Percentiles rank a stretch among this genome's conserved stretches.
phyloP scores from a whole-genome alignment of 768 basidiomycete species.

The Suillus weaverae region DNA sequence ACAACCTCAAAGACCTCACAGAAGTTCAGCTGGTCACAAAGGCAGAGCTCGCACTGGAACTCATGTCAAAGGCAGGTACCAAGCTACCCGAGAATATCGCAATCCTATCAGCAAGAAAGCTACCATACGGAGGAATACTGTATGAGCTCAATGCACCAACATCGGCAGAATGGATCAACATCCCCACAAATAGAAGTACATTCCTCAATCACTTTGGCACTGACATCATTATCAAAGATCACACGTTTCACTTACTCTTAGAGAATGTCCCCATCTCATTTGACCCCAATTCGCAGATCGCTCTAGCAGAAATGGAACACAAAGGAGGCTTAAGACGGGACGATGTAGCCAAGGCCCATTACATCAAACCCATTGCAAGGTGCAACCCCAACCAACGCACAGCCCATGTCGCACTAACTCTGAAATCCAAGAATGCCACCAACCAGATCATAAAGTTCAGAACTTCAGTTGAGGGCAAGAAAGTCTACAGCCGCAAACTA shows the following conservation, averaged over 20 bases:
- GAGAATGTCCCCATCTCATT: slow-evolving; percentile 24
- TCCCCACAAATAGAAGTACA: not conserved
- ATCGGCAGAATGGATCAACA: slow-evolving; percentile 20
- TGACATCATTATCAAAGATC: slow-evolving; percentile 8
- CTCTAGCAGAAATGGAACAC: slow-evolving; percentile 13
- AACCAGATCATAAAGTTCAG: slow-evolving; percentile 25
- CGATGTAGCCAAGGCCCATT: slow-evolving; percentile 18
- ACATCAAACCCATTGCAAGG: slow-evolving; percentile 24
- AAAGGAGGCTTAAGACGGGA: slow-evolving; percentile 10
- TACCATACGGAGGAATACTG: slow-evolving; percentile 16
- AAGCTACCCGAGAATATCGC: not conserved
- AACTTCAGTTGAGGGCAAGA: slow-evolving; percentile 16
- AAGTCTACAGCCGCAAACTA: slow-evolving; percentile 13
- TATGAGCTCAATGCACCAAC: slow-evolving; percentile 14
- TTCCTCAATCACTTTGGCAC: slow-evolving; percentile 9
- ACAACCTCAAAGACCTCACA: not conserved
- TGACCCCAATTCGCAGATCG: slow-evolving; percentile 4
- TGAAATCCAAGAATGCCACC: slow-evolving; percentile 17
- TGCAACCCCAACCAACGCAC: slow-evolving; percentile 17
- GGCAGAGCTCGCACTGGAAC: no score
- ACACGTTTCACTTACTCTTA: slow-evolving; percentile 12
- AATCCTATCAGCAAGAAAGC: not conserved
- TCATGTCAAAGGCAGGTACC: no score
- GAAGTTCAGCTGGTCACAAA: not conserved
- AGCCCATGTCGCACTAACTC: slow-evolving; percentile 25